A percentile compares a stretch with the other conserved stretches of the same genome.
Conservation (phyloP, 371 early-diverging fungal genomes). For the Batrachochytrium dendrobatidis region DNA sequence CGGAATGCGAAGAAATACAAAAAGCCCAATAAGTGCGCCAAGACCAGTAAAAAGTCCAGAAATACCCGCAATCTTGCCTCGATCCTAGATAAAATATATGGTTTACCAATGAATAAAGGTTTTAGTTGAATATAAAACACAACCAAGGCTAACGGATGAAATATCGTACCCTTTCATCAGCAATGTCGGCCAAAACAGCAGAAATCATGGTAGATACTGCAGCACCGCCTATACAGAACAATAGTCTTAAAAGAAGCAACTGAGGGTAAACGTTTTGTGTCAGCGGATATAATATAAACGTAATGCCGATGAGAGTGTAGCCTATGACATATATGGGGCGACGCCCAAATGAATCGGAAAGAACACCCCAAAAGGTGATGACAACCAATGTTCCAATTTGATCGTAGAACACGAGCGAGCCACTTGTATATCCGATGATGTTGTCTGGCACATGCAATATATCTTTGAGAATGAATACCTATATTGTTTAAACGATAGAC, state of each 20-base stretch:
- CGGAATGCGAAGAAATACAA: constrained; percentile 39
- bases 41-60: constrained; percentile 33
- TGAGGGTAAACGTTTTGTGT: constrained; percentile 41
- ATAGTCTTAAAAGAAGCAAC: constrained; percentile 42
- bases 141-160: neutral
- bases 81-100: constrained; percentile 10
- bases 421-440: constrained; percentile 34
- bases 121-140: neutral
- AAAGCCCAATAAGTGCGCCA: constrained; percentile 40
- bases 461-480: constrained; percentile 29
- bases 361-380: constrained; percentile 48
- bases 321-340: constrained; percentile 42
- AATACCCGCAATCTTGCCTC: constrained; percentile 33
- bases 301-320: constrained; percentile 49
- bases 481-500: neutral
- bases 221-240: constrained; percentile 64
- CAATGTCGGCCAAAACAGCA: constrained; percentile 38
- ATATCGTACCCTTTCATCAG: constrained; percentile 15
- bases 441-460: constrained; percentile 22
- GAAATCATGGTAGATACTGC: constrained; percentile 60
- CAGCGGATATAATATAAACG: constrained; percentile 36
- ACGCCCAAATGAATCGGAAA: constrained; percentile 46
- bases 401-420: constrained; percentile 49
- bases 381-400: constrained; percentile 48
- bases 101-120: neutral